These are phyloP conservation scores for Coccomyxa sp. DNA, from an alignment of 139 green algal species.

Conservation along the genomic window DNA sequence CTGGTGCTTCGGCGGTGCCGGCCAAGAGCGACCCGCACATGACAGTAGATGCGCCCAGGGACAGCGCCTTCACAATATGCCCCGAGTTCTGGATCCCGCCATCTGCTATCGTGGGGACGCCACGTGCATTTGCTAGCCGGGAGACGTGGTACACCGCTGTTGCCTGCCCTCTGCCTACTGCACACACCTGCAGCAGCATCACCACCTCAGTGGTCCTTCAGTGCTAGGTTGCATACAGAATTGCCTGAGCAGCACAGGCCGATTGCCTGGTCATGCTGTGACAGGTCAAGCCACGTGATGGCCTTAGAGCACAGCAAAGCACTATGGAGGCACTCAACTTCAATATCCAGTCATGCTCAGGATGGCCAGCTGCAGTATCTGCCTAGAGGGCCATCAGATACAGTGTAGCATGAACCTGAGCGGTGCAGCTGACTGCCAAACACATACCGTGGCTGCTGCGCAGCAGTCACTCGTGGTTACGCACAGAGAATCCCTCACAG, in stretches of 20 bases:
- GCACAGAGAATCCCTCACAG: no score
- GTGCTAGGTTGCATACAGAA: no score
- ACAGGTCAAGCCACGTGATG: background rate
- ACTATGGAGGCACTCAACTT: no score
- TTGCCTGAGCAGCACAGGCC: background rate
- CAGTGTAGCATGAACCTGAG: no score
- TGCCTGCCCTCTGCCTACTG: slow-evolving; percentile 94
- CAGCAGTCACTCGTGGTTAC: no score
- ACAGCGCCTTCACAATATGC: slow-evolving; percentile 94
- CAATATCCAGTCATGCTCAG: no score
- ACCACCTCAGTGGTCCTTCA: no score
- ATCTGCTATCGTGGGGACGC: slow-evolving; percentile 93
- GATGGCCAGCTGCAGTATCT: no score
- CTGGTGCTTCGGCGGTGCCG: slow-evolving; percentile 90
- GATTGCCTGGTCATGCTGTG: background rate
- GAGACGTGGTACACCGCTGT: slow-evolving; percentile 90
- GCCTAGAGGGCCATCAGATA: no score
- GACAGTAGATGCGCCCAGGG: slow-evolving; percentile 88
- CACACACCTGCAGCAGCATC: slow-evolving; percentile 71
- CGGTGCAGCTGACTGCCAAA: no score
- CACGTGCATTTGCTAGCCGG: slow-evolving; percentile 49
- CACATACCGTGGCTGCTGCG: no score
- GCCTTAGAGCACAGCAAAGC: no score
- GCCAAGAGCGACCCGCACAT: slow-evolving; percentile 98
- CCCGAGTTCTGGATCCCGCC: slow-evolving; percentile 95